A percentile compares a stretch with the other conserved stretches of the same genome.
phyloP scores from a whole-genome alignment of 257 asterid genomes.

The Knoxia roxburghii region DNA sequence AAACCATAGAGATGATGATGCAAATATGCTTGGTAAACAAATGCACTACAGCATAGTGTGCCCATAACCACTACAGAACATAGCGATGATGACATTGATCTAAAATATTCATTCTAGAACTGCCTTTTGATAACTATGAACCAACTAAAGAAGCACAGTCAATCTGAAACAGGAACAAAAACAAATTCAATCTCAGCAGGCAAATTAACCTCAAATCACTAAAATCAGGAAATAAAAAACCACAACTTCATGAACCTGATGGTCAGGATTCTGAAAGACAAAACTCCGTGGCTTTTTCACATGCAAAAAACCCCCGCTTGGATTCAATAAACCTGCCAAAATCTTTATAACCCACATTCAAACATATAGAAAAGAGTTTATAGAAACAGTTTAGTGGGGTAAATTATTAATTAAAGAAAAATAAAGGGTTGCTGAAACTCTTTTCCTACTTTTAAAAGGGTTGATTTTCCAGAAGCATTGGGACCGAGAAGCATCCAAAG shows the following conservation, averaged over 20 bases:
- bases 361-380: slow-evolving; percentile 1
- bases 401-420: neutral
- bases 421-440: neutral
- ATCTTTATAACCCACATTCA: slow-evolving; percentile 39
- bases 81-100: neutral
- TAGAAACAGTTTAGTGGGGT: neutral
- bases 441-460: slow-evolving; percentile 63
- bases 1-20: too few relatives aligned
- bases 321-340: slow-evolving; percentile 80
- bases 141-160: slow-evolving; percentile 6
- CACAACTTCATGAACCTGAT: slow-evolving; percentile 51
- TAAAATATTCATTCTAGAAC: neutral
- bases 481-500: slow-evolving; percentile 99
- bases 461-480: slow-evolving; percentile 91
- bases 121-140: neutral
- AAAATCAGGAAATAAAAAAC: neutral
- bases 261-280: slow-evolving; percentile 96
- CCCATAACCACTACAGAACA: too few relatives aligned
- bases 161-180: neutral
- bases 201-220: neutral
- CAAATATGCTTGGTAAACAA: too few relatives aligned
- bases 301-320: slow-evolving; percentile 54
- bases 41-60: too few relatives aligned
- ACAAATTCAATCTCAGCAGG: neutral
- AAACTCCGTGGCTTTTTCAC: slow-evolving; percentile 84